These are phyloP conservation scores for Cardiospermum halicacabum DNA, from an alignment of 345 rosid genomes.

Conservation along the genomic window DNA sequence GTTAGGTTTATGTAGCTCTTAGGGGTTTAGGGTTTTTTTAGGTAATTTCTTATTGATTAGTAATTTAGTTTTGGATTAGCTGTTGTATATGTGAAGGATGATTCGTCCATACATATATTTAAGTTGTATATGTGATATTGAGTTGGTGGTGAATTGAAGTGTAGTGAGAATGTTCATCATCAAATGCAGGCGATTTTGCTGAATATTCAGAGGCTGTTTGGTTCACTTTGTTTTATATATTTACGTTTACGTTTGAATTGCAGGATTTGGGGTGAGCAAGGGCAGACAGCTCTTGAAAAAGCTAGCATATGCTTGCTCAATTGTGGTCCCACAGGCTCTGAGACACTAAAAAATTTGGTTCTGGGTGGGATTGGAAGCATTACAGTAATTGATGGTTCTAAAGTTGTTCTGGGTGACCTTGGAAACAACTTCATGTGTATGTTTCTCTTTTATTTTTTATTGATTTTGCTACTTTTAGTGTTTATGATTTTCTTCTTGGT, in stretches of 20 bases:
- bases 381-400: slow-evolving; percentile 89
- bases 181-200: no score
- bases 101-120: no score
- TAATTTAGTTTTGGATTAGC: no score
- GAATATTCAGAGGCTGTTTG: no score
- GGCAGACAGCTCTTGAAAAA: slow-evolving; percentile 82
- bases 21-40: no score
- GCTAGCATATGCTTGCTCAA: slow-evolving; percentile 91
- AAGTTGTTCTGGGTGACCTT: slow-evolving; percentile 80
- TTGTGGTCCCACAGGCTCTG: slow-evolving; percentile 98
- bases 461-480: neutral
- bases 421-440: slow-evolving; percentile 97
- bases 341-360: slow-evolving; percentile 91
- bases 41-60: no score
- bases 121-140: no score
- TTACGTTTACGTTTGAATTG: slow-evolving; percentile 3
- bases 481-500: neutral
- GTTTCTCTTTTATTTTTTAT: slow-evolving; percentile 11
- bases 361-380: slow-evolving; percentile 96
- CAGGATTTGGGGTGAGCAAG: slow-evolving; percentile 98
- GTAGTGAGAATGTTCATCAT: no score
- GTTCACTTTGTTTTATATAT: no score
- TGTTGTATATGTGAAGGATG: no score
- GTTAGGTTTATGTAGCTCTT: no score
- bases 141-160: no score